phyloP scores from a whole-genome alignment of 306 rosid species.

The Astragalus membranaceus region DNA sequence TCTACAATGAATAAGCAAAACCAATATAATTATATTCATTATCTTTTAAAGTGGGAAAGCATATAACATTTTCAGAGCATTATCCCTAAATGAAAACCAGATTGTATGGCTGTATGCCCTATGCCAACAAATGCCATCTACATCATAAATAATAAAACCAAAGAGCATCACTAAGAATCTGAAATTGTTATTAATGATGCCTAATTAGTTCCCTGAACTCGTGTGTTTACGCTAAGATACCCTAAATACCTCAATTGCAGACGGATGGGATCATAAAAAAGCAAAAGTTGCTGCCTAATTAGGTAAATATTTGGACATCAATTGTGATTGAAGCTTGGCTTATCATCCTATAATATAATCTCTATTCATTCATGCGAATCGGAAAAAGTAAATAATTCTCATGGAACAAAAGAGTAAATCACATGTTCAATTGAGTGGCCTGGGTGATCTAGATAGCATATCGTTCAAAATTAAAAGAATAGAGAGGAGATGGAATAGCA shows the following conservation, averaged over 20 bases:
- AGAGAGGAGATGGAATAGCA: background rate
- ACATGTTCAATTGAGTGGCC: background rate
- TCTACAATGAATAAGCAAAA: slow-evolving; percentile 41
- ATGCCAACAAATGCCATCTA: background rate
- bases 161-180: background rate
- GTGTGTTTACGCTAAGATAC: background rate
- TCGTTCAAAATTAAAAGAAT: background rate
- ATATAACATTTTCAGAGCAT: background rate
- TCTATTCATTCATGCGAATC: background rate
- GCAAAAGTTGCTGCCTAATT: background rate
- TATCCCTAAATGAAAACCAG: background rate
- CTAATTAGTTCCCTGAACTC: background rate
- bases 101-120: background rate
- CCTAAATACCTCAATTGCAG: no score
- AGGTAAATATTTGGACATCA: background rate
- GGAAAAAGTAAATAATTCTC: background rate
- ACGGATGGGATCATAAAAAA: background rate
- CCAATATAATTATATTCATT: background rate
- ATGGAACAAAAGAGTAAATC: background rate
- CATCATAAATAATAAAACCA: background rate
- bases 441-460: background rate
- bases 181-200: background rate
- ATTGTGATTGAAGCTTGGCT: background rate
- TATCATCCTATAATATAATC: background rate
- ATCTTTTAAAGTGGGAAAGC: slow-evolving; percentile 13